phyloP scores from a whole-genome alignment of 2,329 filamentous ascomycete species.

The Penicillium sp. region DNA sequence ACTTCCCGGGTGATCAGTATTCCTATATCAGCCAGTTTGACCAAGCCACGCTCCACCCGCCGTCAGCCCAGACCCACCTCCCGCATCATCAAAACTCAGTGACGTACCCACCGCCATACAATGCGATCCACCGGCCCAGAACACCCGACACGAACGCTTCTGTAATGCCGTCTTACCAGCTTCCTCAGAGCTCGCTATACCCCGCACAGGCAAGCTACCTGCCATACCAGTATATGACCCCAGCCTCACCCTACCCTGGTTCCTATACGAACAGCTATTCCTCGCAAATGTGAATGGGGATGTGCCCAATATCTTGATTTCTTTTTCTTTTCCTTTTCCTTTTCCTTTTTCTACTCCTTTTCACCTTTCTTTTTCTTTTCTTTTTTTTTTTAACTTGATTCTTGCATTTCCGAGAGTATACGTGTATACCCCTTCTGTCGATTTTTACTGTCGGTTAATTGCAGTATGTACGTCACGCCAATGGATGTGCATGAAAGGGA shows the following conservation, averaged over 20 bases:
- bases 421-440: slow-evolving; percentile 15
- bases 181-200: slow-evolving; percentile 3
- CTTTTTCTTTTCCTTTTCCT: background rate
- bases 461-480: slow-evolving; percentile 11
- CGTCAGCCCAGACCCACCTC: slow-evolving; percentile 21
- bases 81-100: slow-evolving; percentile 34
- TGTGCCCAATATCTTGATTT: background rate
- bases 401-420: slow-evolving; percentile 11
- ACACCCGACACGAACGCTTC: slow-evolving; percentile 21
- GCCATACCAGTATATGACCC: slow-evolving; percentile 16
- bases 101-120: slow-evolving; percentile 37
- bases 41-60: slow-evolving; percentile 18
- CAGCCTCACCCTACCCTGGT: slow-evolving; percentile 21
- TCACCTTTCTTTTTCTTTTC: background rate
- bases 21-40: slow-evolving; percentile 15
- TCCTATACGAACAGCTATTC: slow-evolving; percentile 21
- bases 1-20: slow-evolving; percentile 18
- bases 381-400: slow-evolving; percentile 3
- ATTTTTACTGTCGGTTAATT: slow-evolving; percentile 7
- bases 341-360: background rate
- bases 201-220: slow-evolving; percentile 18
- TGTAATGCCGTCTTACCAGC: slow-evolving; percentile 24
- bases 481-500: slow-evolving; percentile 15
- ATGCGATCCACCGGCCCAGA: slow-evolving; percentile 25
- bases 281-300: slow-evolving; percentile 19